phyloP scores from a whole-genome alignment of 2,329 filamentous ascomycete species.

The Dactylella cylindrospora region DNA sequence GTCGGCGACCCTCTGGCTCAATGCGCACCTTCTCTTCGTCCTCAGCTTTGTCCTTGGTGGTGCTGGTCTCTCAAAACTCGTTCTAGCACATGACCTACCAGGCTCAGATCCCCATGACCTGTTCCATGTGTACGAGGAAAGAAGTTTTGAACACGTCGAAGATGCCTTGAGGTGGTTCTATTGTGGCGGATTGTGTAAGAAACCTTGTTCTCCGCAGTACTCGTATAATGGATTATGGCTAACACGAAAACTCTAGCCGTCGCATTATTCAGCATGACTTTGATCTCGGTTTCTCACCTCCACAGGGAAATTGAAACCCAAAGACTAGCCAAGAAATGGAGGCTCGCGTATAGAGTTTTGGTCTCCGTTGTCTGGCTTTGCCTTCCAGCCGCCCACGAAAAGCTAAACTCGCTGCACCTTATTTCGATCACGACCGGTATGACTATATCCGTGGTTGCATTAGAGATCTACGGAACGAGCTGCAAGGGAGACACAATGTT shows the following conservation, averaged over 20 bases:
- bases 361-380: slow-evolving; percentile 60
- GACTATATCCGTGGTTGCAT: slow-evolving; percentile 55
- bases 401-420: slow-evolving; percentile 56
- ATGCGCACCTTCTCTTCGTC: slow-evolving; percentile 64
- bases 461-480: slow-evolving; percentile 59
- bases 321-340: slow-evolving; percentile 58
- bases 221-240: background rate
- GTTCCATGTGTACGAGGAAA: slow-evolving; percentile 57
- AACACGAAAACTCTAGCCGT: slow-evolving; percentile 49
- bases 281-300: slow-evolving; percentile 60
- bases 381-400: slow-evolving; percentile 57
- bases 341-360: slow-evolving; percentile 58
- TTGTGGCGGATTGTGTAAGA: slow-evolving; percentile 63
- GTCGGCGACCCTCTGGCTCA: slow-evolving; percentile 59
- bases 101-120: slow-evolving; percentile 57
- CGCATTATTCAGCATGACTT: slow-evolving; percentile 39
- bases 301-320: slow-evolving; percentile 59
- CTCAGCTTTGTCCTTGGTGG: slow-evolving; percentile 65
- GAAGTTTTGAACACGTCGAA: slow-evolving; percentile 58
- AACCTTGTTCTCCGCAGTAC: slow-evolving; percentile 58
- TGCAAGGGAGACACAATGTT: slow-evolving; percentile 56
- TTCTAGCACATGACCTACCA: slow-evolving; percentile 61
- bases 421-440: slow-evolving; percentile 56
- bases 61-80: slow-evolving; percentile 61
- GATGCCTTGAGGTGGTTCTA: slow-evolving; percentile 64